A percentile compares a stretch with the other conserved stretches of the same genome.
Evolutionary conservation across 1,139 yeast genomes (phyloP).

Genomic region (Debaryomycetaceae sp.): DNA sequence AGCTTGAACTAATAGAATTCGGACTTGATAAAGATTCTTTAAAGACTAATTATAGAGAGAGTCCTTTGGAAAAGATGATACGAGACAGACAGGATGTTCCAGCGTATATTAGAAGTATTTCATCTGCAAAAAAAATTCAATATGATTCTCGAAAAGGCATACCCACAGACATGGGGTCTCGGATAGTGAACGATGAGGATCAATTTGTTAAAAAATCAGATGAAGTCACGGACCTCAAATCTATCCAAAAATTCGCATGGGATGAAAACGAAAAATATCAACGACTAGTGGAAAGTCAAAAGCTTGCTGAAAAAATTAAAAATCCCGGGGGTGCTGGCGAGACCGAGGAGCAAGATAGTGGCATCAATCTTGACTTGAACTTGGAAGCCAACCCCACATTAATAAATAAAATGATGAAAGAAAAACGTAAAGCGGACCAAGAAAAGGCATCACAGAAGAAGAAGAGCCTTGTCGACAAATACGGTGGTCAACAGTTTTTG

Average conservation of each 20-base stretch:
- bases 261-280: slow-evolving; percentile 25
- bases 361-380: slow-evolving; percentile 39
- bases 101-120: slow-evolving; percentile 41
- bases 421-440: slow-evolving; percentile 31
- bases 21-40: slow-evolving; percentile 32
- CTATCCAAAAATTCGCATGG: slow-evolving; percentile 55
- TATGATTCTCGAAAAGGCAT: slow-evolving; percentile 60
- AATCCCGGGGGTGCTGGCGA: slow-evolving; percentile 7
- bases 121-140: slow-evolving; percentile 25
- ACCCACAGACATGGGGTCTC: slow-evolving; percentile 43
- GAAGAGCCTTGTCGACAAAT: slow-evolving; percentile 13
- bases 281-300: slow-evolving; percentile 11
- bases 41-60: slow-evolving; percentile 28
- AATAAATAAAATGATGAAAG: slow-evolving; percentile 42
- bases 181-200: slow-evolving; percentile 46
- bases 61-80: slow-evolving; percentile 34
- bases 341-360: slow-evolving; percentile 19
- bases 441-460: slow-evolving; percentile 17
- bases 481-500: slow-evolving; percentile 25
- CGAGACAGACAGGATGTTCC: slow-evolving; percentile 56
- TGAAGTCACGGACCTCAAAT: slow-evolving; percentile 49
- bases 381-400: slow-evolving; percentile 63
- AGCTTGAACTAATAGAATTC: slow-evolving; percentile 47
- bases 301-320: slow-evolving; percentile 12
- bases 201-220: slow-evolving; percentile 52